Evolutionary conservation across 768 basidiomycete genomes (phyloP), one percentile per base, ranked within the genome.

Genomic region (Suillus subaureus): DNA sequence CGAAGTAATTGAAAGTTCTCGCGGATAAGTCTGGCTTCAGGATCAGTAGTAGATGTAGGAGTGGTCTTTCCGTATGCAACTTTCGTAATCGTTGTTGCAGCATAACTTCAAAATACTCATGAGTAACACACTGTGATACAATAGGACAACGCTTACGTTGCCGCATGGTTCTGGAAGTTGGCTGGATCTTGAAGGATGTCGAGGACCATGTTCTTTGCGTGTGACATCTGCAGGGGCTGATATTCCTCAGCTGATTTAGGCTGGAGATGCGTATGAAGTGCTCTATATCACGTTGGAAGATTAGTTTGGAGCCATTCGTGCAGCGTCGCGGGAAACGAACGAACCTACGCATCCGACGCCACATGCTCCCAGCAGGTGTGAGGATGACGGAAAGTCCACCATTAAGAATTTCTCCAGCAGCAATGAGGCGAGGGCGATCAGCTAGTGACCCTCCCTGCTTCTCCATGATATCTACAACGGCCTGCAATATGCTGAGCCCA

Each of bases 271-370:
- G 51, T 52, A 52, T 28, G 51, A 18, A 52, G 51, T 18, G 16
- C 51, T 52, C 51, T 52, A 26, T 28, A 52, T 16, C 51, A 9
- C 26, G 18, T 28, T 11, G 26, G 23, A 49, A 26, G 23, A 28
- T 28, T 28, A 28, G 16, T 28, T 9, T 28, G 7, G 8, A 5
- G 16, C 6, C 7, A 23, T 49, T 26, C 23, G 13, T 26, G 23
- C 8, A 28, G 26, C 16, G 23, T 15, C 23, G 6, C 51, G 8
- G 7, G 51, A 18, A 52, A 28, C 26, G 8, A 52, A 28, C 51
- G 26, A 52, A 52, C 51, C 51, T 52, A 18, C 51, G 51, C 51
- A 52, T 52, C 8, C 51, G 51, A 52, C 51, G 51, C 51, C 51
- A 52, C 51, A 52, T 52, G 51, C 26, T 52, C 16, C 51, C 51